Evolutionary conservation across 1,284 basidiomycete species (phyloP).

Genomic region (Ustanciosporium gigantosporum): DNA sequence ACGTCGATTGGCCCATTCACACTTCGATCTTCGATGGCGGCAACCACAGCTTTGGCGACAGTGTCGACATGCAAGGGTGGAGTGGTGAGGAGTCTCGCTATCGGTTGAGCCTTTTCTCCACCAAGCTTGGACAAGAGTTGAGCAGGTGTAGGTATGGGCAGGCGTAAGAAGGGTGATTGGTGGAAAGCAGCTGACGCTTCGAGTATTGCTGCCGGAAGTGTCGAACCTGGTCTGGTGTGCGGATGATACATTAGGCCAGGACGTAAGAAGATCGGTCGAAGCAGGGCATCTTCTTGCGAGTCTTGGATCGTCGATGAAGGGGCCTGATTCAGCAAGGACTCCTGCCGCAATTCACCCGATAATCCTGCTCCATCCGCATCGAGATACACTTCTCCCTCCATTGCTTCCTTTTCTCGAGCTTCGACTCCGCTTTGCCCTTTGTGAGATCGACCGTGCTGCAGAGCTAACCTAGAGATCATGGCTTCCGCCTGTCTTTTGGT

Average conservation of each 20-base stretch:
- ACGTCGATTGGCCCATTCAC: slow-evolving; percentile 38
- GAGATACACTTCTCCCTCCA: slow-evolving; percentile 5
- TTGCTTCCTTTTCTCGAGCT: too few species aligned
- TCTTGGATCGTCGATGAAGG: not conserved
- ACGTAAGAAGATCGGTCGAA: slow-evolving; percentile 32
- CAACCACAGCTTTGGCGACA: slow-evolving; percentile 80
- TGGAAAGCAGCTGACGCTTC: slow-evolving; percentile 66
- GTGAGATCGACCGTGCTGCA: slow-evolving; percentile 68
- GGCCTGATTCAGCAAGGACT: not conserved
- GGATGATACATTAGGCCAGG: slow-evolving; percentile 93
- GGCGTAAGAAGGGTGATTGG: slow-evolving; percentile 16
- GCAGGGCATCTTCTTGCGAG: not conserved
- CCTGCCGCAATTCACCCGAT: slow-evolving; percentile 21
- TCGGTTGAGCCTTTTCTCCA: slow-evolving; percentile 64
- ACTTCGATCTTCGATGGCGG: slow-evolving; percentile 62
- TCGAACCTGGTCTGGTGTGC: slow-evolving; percentile 82
- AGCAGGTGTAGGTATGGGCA: slow-evolving; percentile 70
- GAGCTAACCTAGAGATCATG: slow-evolving; percentile 64
- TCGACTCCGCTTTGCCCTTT: slow-evolving; percentile 75
- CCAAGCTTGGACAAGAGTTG: slow-evolving; percentile 25
- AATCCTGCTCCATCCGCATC: slow-evolving; percentile 41
- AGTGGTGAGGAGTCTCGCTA: slow-evolving; percentile 76
- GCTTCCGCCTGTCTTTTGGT: slow-evolving; percentile 87
- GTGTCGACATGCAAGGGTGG: slow-evolving; percentile 95
- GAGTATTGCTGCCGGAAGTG: slow-evolving; percentile 80